phyloP scores from a whole-genome alignment of 164 flowering plant genomes.

The Paratinospora sagittata region DNA sequence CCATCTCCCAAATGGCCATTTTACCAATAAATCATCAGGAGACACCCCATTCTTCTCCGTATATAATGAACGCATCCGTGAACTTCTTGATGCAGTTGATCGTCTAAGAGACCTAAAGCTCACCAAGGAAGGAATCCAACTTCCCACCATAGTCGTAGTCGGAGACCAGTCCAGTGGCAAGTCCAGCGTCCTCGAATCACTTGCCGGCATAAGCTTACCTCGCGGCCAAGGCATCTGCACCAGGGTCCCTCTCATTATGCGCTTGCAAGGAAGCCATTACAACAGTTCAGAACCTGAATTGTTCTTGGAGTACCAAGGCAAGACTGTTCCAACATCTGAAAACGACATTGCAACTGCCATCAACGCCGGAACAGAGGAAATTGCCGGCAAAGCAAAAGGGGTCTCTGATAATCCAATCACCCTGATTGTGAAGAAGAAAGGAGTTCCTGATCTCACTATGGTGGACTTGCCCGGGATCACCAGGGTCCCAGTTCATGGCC shows the following conservation, averaged over 20 bases:
- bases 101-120: slow-evolving; percentile 3
- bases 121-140: slow-evolving; percentile 7
- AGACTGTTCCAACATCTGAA: slow-evolving; percentile 6
- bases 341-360: background rate
- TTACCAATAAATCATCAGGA: no score
- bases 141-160: slow-evolving; percentile 12
- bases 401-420: slow-evolving; percentile 5
- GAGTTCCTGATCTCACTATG: slow-evolving; percentile 6
- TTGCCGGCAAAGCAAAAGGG: background rate
- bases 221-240: slow-evolving; percentile 14
- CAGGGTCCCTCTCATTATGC: no score
- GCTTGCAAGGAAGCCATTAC: no score
- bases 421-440: slow-evolving; percentile 6
- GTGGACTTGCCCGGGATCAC: slow-evolving; percentile 13
- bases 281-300: no score
- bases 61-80: no score
- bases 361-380: background rate
- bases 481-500: slow-evolving; percentile 13
- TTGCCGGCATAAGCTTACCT: slow-evolving; percentile 7
- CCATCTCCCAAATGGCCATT: no score
- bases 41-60: no score
- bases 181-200: slow-evolving; percentile 11
- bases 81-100: no score
- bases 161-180: slow-evolving; percentile 15
- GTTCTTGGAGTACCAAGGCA: no score